Evolutionary conservation across 139 green algal species (phyloP).

Genomic region (Desmodesmus armatus): DNA sequence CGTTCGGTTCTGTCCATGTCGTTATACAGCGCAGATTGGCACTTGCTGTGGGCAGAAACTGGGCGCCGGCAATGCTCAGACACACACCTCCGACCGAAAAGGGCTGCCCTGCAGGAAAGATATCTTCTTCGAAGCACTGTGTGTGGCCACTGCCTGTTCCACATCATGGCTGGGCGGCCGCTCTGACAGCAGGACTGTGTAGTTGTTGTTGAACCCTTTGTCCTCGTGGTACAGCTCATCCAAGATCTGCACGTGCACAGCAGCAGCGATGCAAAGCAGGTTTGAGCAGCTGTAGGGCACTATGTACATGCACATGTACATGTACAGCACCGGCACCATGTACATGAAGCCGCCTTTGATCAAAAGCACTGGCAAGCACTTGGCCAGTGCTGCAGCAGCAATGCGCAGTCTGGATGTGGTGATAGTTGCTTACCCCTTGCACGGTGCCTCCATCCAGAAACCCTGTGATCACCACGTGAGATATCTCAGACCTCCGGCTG

Average conservation of each 20-base stretch:
- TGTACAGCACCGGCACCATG: too few species aligned
- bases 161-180: background rate
- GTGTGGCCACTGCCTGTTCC: background rate
- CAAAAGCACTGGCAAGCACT: too few species aligned
- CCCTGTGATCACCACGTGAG: constrained; percentile 25
- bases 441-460: constrained; percentile 18
- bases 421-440: constrained; percentile 6
- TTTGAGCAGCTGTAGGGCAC: too few species aligned
- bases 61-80: too few species aligned
- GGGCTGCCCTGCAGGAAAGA: constrained; percentile 47
- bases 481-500: background rate
- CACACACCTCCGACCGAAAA: constrained; percentile 31
- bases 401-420: background rate
- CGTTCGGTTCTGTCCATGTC: too few species aligned
- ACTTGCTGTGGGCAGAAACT: too few species aligned
- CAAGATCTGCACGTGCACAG: constrained; percentile 16
- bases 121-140: constrained; percentile 20
- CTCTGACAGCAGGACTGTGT: constrained; percentile 6
- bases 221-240: constrained; percentile 46
- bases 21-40: too few species aligned
- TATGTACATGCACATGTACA: too few species aligned
- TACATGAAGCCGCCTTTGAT: too few species aligned
- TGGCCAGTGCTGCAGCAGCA: background rate
- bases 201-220: constrained; percentile 39
- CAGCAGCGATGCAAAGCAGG: too few species aligned